Conservation (phyloP, 1,139 yeast species). For the Debaryomyces psychrophilus region DNA sequence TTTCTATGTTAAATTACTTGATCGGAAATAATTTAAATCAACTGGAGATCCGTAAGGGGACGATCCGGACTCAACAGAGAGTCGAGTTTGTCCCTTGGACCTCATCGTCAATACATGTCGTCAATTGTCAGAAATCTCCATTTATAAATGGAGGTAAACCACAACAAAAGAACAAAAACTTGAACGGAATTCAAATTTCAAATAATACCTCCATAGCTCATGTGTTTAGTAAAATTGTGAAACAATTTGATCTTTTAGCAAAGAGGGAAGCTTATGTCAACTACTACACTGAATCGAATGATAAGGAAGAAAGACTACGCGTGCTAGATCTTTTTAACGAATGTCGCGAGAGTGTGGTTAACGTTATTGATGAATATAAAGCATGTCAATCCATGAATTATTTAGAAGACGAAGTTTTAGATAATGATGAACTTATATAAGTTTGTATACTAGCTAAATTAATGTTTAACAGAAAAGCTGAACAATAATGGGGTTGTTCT, state of each 20-base stretch:
- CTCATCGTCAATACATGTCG: slow-evolving; percentile 77
- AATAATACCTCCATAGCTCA: slow-evolving; percentile 75
- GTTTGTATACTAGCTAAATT: slow-evolving; percentile 4
- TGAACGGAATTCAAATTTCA: slow-evolving; percentile 76
- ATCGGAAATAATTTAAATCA: slow-evolving; percentile 71
- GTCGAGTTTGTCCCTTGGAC: slow-evolving; percentile 87
- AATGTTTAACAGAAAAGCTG: background rate
- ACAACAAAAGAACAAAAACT: slow-evolving; percentile 30
- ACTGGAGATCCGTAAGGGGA: slow-evolving; percentile 77
- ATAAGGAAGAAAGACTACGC: slow-evolving; percentile 39
- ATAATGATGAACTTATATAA: slow-evolving; percentile 15
- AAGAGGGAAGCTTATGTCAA: slow-evolving; percentile 84
- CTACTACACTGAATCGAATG: slow-evolving; percentile 63
- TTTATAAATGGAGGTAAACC: slow-evolving; percentile 37
- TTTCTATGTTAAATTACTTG: slow-evolving; percentile 74
- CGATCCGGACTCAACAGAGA: slow-evolving; percentile 75
- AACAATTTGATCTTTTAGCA: slow-evolving; percentile 79
- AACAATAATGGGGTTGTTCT: background rate
- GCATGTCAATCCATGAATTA: slow-evolving; percentile 60
- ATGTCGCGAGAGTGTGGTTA: slow-evolving; percentile 71
- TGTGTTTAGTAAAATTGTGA: slow-evolving; percentile 66
- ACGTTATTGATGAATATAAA: slow-evolving; percentile 72
- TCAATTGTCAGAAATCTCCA: slow-evolving; percentile 76
- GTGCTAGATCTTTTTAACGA: slow-evolving; percentile 80
- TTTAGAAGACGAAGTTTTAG: slow-evolving; percentile 44